These are phyloP conservation scores for Noccaea caerulescens DNA, from an alignment of 345 rosid genomes.

Conservation along the genomic window DNA sequence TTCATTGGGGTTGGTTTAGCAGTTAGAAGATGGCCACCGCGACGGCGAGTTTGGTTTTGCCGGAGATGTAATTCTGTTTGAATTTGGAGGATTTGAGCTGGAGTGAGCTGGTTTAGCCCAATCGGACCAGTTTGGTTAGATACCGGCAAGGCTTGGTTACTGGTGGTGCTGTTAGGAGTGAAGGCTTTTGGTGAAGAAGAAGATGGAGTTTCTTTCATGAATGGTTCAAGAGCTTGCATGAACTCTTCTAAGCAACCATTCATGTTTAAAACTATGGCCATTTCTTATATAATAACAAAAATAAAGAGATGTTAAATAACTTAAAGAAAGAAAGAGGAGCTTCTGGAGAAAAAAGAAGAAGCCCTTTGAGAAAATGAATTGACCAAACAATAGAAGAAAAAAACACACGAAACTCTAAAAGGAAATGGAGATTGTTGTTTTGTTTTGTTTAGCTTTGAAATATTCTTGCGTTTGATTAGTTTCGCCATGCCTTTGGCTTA, in stretches of 20 bases:
- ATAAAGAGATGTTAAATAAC: not conserved
- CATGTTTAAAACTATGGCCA: slow-evolving; percentile 52
- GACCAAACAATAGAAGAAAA: slow-evolving; percentile 1
- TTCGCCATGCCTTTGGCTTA: slow-evolving; percentile 26
- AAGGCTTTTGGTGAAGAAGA: slow-evolving; percentile 3
- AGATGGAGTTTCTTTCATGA: slow-evolving; percentile 56
- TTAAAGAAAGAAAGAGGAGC: slow-evolving; percentile 8
- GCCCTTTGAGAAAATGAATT: not conserved
- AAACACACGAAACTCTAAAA: not conserved
- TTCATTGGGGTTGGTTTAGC: slow-evolving; percentile 66
- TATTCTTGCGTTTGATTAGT: slow-evolving; percentile 30
- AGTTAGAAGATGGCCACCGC: slow-evolving; percentile 39
- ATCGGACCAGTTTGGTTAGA: slow-evolving; percentile 54
- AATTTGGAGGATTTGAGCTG: slow-evolving; percentile 72
- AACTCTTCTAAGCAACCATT: slow-evolving; percentile 57
- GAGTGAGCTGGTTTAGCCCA: slow-evolving; percentile 68
- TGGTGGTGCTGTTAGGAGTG: slow-evolving; percentile 10
- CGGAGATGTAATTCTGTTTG: slow-evolving; percentile 55
- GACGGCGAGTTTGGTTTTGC: slow-evolving; percentile 37
- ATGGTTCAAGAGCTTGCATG: slow-evolving; percentile 70
- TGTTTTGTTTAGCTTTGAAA: slow-evolving; percentile 30
- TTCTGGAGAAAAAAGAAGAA: slow-evolving; percentile 9
- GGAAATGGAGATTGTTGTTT: not conserved
- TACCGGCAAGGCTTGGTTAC: slow-evolving; percentile 11
- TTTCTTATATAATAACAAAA: not conserved